These are phyloP conservation scores for Termitomyces sp. DNA, from an alignment of 768 basidiomycete species.

Conservation along the genomic window DNA sequence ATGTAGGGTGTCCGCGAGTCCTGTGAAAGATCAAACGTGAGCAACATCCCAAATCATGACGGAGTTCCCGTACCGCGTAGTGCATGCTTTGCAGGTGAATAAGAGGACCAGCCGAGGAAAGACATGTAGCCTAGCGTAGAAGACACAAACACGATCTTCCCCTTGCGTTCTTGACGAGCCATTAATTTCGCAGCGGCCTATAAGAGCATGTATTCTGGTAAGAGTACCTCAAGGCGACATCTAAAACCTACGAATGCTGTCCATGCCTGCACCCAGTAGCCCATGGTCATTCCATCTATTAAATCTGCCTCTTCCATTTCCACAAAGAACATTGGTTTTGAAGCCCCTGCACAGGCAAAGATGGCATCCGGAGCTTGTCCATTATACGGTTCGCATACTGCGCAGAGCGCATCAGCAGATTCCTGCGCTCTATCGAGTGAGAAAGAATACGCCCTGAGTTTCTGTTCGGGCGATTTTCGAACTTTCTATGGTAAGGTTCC, in stretches of 20 bases:
- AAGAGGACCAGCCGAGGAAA: constrained; percentile 75
- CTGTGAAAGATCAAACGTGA: constrained; percentile 32
- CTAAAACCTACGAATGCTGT: constrained; percentile 44
- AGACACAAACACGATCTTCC: constrained; percentile 75
- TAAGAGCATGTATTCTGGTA: neutral
- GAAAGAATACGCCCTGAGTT: constrained; percentile 62
- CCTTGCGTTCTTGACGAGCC: constrained; percentile 50
- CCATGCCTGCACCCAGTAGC: constrained; percentile 52
- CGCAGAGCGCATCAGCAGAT: constrained; percentile 57
- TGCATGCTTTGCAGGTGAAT: constrained; percentile 84
- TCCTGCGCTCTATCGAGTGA: constrained; percentile 50
- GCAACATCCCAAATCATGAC: neutral
- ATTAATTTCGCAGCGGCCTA: constrained; percentile 70
- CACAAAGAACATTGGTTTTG: constrained; percentile 73
- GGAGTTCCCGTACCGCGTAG: constrained; percentile 54
- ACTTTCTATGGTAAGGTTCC: constrained; percentile 34
- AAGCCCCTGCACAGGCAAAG: constrained; percentile 74
- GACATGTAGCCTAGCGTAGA: constrained; percentile 75
- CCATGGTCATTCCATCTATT: constrained; percentile 38
- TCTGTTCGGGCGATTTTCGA: constrained; percentile 55
- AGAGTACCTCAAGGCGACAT: neutral
- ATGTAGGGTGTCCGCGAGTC: constrained; percentile 79
- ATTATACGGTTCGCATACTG: constrained; percentile 49
- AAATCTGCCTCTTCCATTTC: constrained; percentile 63
- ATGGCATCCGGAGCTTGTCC: constrained; percentile 68